phyloP scores from a whole-genome alignment of 192 early-diverging fungal genomes.

The Podila horticola region DNA sequence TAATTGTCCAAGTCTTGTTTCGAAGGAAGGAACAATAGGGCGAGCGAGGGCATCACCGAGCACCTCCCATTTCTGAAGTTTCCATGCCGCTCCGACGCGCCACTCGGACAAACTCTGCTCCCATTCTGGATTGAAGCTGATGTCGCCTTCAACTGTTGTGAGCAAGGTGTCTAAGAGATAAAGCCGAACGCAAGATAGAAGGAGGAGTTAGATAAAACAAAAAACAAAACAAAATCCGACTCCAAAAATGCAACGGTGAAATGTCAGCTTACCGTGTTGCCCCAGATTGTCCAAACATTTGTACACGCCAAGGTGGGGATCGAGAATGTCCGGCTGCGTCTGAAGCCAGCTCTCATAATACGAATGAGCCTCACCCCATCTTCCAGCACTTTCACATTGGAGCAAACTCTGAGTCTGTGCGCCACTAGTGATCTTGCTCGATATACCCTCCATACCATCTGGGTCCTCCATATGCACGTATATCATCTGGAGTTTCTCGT shows the following conservation, averaged over 20 bases:
- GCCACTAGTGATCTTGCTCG: conserved; percentile 59
- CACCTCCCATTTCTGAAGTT: conserved; percentile 66
- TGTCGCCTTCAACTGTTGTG: conserved; percentile 20
- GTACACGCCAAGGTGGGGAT: conserved; percentile 68
- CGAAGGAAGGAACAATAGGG: conserved; percentile 58
- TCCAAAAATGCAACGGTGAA: neutral
- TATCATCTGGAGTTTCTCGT: conserved; percentile 65
- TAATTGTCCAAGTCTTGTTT: conserved; percentile 63
- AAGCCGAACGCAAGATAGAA: neutral
- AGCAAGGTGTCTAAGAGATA: conserved; percentile 18
- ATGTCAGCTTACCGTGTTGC: conserved; percentile 65
- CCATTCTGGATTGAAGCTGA: conserved; percentile 60
- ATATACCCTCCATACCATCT: conserved; percentile 75
- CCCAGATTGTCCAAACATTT: conserved; percentile 76
- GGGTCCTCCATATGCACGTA: conserved; percentile 76
- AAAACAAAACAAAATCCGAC: neutral
- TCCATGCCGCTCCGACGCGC: conserved; percentile 73
- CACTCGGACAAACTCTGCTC: conserved; percentile 54
- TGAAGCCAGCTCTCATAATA: conserved; percentile 69
- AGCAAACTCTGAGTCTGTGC: conserved; percentile 72
- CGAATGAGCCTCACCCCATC: conserved; percentile 74
- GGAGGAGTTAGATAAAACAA: neutral
- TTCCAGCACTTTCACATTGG: conserved; percentile 68
- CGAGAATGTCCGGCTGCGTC: conserved; percentile 50
- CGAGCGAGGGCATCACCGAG: conserved; percentile 58